Evolutionary conservation across 2,329 filamentous ascomycete species (phyloP), one percentile per base, ranked within the genome.

Genomic region (Colletotrichum cereale): DNA sequence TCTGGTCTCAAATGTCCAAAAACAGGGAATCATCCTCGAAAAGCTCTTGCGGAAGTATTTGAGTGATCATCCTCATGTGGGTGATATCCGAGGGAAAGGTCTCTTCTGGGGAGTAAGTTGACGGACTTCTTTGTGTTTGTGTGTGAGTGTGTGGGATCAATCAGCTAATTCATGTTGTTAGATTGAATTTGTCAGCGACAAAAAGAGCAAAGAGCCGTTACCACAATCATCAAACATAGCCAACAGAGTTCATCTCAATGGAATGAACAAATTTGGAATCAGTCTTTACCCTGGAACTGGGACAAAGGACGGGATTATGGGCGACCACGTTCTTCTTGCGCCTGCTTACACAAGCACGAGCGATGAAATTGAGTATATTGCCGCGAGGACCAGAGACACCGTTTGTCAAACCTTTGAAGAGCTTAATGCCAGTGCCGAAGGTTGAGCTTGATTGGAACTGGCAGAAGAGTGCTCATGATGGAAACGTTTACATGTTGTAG

Each of bases 1-100:
- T 2, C 78, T 94, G 1, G 77, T 94, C 0, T 80, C 84, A 1
- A 92, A 92, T 74, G 89, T 91, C 3, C 78, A 79, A 5, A 76
- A 75, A 0, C 88, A 89, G 81, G 92, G 91, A 11, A 21, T 12
- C 26, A 29, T 71, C 3, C 65, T 71, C 4, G 68, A 64, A 53
- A 21, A 48, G 3, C 65, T 75, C 5, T 63, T 80, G 26, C 73
- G 75, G 16, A 31, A 72, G 29, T 21, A 75, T 12, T 71, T 80
- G 4, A 75, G 73, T 29, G 67, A 70, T 7, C 75, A 78, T 58
- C 76, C 75, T 5, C 52, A 78, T 50, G 78, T 80, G 10, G 79
- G 79, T 26, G 73, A 79, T 48, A 74, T 80, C 18, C 65, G 79
- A 65, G 79, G 79, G 5, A 74, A 73, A 52, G 79, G 79, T 1